A percentile compares a stretch with the other conserved stretches of the same genome.
These are phyloP conservation scores for Aspergillus ochraceus DNA, from an alignment of 2,329 filamentous ascomycete genomes.

Conservation along the genomic window DNA sequence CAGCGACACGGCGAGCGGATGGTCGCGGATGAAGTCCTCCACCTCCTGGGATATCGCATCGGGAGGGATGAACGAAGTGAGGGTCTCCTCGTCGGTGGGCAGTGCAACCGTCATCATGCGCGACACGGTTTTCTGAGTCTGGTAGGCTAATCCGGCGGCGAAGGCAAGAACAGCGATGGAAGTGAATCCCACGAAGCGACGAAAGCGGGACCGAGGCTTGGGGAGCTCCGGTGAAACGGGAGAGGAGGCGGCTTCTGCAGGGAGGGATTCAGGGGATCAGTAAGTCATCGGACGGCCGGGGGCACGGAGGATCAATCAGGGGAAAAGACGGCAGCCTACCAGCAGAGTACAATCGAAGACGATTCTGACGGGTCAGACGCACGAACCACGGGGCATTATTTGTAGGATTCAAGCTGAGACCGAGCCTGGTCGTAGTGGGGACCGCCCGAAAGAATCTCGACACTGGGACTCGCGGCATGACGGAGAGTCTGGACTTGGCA, in stretches of 20 bases:
- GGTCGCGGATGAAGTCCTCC: constrained; percentile 71
- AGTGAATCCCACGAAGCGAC: constrained; percentile 38
- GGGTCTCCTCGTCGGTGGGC: constrained; percentile 70
- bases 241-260: neutral
- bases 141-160: constrained; percentile 29
- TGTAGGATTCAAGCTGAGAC: constrained; percentile 10
- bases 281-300: neutral
- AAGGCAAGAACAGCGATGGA: constrained; percentile 37
- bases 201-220: constrained; percentile 31
- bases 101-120: constrained; percentile 38
- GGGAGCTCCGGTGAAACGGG: constrained; percentile 5
- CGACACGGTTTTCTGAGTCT: constrained; percentile 26
- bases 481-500: neutral
- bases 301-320: neutral
- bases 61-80: constrained; percentile 62
- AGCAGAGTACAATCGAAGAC: constrained; percentile 11
- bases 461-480: constrained; percentile 15
- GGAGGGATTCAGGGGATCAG: neutral
- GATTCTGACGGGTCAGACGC: constrained; percentile 1
- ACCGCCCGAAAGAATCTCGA: constrained; percentile 15
- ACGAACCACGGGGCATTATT: constrained; percentile 13
- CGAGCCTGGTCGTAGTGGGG: constrained; percentile 18
- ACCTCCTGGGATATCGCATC: constrained; percentile 59
- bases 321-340: neutral
- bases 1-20: constrained; percentile 71